Percentiles rank a stretch among this genome's conserved stretches.
phyloP scores from a whole-genome alignment of 2,329 filamentous ascomycete genomes.

The Achaetomium macrosporum region DNA sequence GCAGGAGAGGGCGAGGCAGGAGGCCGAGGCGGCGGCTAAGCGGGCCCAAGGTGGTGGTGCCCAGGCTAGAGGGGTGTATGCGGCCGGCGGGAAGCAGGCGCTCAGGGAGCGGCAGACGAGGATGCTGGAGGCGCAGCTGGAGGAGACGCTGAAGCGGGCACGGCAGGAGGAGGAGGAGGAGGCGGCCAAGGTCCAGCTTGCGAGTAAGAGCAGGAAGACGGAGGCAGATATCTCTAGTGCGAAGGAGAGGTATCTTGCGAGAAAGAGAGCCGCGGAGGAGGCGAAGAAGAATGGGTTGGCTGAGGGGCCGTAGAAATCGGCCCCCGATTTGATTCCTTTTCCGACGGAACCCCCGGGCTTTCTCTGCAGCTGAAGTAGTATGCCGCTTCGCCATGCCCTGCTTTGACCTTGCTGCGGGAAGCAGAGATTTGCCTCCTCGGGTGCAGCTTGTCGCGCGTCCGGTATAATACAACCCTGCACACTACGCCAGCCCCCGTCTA shows the following conservation, averaged over 20 bases:
- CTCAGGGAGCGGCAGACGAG: conserved; percentile 70
- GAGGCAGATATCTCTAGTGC: conserved; percentile 69
- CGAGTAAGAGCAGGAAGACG: conserved; percentile 72
- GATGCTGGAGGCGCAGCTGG: conserved; percentile 74
- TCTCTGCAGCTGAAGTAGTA: background rate
- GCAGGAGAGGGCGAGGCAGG: conserved; percentile 27
- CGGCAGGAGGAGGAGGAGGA: conserved; percentile 65
- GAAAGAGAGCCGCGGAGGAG: conserved; percentile 69
- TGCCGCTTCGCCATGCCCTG: too few species aligned
- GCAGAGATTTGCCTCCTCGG: too few species aligned
- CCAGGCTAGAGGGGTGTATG: conserved; percentile 34
- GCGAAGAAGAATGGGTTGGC: conserved; percentile 48
- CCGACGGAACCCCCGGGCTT: conserved; percentile 1
- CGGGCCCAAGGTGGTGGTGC: conserved; percentile 27
- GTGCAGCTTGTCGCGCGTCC: background rate
- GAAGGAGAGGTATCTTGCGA: conserved; percentile 71
- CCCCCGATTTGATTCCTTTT: background rate
- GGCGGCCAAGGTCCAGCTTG: conserved; percentile 54
- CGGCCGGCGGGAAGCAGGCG: conserved; percentile 53
- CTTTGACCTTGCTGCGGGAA: too few species aligned
- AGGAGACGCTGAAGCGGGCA: conserved; percentile 64
- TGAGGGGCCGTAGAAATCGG: conserved; percentile 18
- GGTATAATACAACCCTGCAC: background rate
- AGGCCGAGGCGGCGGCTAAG: conserved; percentile 25
- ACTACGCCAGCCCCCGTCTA: background rate